phyloP scores from a whole-genome alignment of 73 alveolate species.

The Paraurostyla sp. region DNA sequence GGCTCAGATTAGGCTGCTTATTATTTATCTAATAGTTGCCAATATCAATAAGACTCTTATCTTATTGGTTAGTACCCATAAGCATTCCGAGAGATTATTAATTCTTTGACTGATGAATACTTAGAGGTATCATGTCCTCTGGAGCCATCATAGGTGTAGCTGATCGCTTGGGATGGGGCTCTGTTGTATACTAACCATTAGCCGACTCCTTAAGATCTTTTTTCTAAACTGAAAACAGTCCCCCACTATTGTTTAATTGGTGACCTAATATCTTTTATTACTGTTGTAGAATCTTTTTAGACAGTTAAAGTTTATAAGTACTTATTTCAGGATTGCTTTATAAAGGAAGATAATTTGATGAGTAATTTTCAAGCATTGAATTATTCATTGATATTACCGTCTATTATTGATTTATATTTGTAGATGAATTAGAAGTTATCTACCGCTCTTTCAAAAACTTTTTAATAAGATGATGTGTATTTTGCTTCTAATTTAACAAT shows the following conservation, averaged over 20 bases:
- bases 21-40: slow-evolving; percentile 5
- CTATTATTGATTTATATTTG: background rate
- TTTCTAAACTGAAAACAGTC: too few relatives aligned
- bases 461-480: slow-evolving; percentile 23
- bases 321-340: background rate
- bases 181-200: slow-evolving; percentile 23
- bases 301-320: slow-evolving; percentile 1
- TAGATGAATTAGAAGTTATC: background rate
- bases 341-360: background rate
- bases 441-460: slow-evolving; percentile 25
- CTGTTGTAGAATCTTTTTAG: slow-evolving; percentile 23
- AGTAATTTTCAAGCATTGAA: slow-evolving; percentile 42
- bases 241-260: too few relatives aligned
- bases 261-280: slow-evolving; percentile 1
- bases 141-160: slow-evolving; percentile 38
- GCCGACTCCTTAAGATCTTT: too few relatives aligned
- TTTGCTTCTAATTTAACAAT: background rate
- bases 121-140: background rate
- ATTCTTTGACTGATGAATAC: background rate
- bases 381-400: background rate
- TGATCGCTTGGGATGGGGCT: slow-evolving; percentile 55
- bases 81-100: background rate
- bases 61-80: background rate
- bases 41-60: background rate
- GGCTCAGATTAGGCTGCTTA: background rate